Conservation (phyloP, 2,329 filamentous ascomycete species). For the Colletotrichum gloeosporioides region DNA sequence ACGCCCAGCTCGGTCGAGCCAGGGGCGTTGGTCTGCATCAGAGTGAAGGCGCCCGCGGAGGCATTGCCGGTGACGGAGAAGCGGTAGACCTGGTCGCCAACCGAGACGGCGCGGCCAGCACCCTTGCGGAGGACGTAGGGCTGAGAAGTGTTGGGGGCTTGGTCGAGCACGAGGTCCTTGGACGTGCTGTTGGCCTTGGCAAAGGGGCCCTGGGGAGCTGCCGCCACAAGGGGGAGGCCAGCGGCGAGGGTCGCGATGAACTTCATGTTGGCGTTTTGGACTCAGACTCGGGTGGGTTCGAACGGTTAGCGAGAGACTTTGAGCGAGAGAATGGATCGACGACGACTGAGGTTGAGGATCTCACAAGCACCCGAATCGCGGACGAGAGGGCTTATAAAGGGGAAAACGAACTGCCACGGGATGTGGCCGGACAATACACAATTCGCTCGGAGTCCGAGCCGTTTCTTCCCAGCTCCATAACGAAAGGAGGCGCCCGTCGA, state of each 20-base stretch:
- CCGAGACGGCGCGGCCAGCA: background rate
- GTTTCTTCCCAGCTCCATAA: background rate
- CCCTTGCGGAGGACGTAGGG: constrained; percentile 17
- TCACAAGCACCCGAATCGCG: background rate
- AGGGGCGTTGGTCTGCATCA: constrained; percentile 48
- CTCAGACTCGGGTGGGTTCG: background rate
- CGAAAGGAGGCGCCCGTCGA: background rate
- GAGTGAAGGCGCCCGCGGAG: constrained; percentile 47
- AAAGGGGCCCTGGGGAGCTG: background rate
- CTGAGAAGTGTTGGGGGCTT: background rate
- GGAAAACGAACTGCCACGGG: background rate
- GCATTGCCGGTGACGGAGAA: constrained; percentile 48
- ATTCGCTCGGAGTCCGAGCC: constrained; percentile 9
- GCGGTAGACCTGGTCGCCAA: constrained; percentile 11
- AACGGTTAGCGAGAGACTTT: background rate
- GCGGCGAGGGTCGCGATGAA: constrained; percentile 3
- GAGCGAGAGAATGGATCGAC: background rate
- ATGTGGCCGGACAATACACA: background rate
- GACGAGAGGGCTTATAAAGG: background rate
- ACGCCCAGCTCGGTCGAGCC: constrained; percentile 41
- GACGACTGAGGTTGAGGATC: background rate
- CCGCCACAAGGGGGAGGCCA: constrained; percentile 8
- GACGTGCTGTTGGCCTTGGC: background rate
- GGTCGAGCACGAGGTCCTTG: background rate
- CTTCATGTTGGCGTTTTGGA: background rate